Evolutionary conservation across 345 rosid genomes (phyloP), one percentile per base, ranked within the genome.

Genomic region (Lumnitzera racemosa): DNA sequence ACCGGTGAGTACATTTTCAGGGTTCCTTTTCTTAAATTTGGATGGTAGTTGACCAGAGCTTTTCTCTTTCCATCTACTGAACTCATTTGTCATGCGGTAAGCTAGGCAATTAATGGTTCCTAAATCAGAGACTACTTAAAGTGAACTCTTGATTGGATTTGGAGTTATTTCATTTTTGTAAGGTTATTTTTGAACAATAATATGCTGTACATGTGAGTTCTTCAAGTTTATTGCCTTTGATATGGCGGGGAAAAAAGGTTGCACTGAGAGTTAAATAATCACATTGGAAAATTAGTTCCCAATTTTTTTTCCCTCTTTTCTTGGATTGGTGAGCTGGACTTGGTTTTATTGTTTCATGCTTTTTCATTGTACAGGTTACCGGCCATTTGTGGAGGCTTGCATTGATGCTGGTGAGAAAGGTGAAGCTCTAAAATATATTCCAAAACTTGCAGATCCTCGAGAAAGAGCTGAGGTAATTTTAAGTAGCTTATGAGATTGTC

Each of bases 321-420:
- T 29, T 29, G 3, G 3, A 29, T 9, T 9, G 10, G 43, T 36
- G 11, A 36, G 11, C 43, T 36, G 43, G 36, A 36, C 43, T 36
- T 36, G 9, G 43, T 36, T 36, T 36, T 5, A 36, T 36, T 5
- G 43, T 9, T 7, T 36, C 43, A 29, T 53, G 24, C 24, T 12
- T 48, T 46, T 5, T 0, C 9, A 58, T 77, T 60, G 66, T 70
- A 49, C 67, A 90, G 99, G 97, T 50, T 94, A 73, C 70, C 79
- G 97, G 62, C 97, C 99, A 47, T 94, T 94, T 48, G 97, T 88
- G 71, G 99, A 94, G 77, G 97, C 95, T 67, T 94, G 99, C 69
- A 63, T 84, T 17, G 96, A 90, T 60, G 96, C 88, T 23, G 86
- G 83, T 55, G 97, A 86, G 81, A 94, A 90, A 79, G 81, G 74